phyloP scores from a whole-genome alignment of 2,329 filamentous ascomycete genomes.

The Neonectria faginata region DNA sequence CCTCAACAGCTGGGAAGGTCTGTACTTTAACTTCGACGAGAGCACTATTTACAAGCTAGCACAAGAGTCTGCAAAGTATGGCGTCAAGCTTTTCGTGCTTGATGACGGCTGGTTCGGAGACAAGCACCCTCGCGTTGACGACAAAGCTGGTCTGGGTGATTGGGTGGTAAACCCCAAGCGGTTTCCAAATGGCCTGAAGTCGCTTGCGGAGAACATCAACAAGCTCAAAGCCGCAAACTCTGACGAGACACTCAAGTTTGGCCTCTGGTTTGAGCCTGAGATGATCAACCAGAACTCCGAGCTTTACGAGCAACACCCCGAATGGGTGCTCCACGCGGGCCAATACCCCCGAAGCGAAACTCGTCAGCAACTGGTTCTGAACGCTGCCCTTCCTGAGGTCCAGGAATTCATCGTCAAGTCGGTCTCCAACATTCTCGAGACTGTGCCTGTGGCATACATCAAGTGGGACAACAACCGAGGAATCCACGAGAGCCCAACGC shows the following conservation, averaged over 20 bases:
- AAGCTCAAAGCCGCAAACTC: constrained; percentile 61
- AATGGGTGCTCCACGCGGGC: constrained; percentile 71
- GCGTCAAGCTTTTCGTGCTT: constrained; percentile 72
- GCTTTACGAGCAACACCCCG: constrained; percentile 71
- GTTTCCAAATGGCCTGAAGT: constrained; percentile 68
- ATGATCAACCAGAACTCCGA: constrained; percentile 74
- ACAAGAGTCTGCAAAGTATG: constrained; percentile 66
- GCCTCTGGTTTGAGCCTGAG: constrained; percentile 76
- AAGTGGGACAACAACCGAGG: constrained; percentile 78
- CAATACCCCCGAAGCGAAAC: constrained; percentile 66
- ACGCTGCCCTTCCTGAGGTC: constrained; percentile 69
- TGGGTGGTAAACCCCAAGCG: constrained; percentile 69
- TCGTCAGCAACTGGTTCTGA: constrained; percentile 71
- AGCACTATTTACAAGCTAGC: constrained; percentile 67
- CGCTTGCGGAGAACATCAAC: constrained; percentile 64
- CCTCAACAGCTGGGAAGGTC: constrained; percentile 75
- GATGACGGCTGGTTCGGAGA: constrained; percentile 76
- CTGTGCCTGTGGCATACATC: constrained; percentile 67
- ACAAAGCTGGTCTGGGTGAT: constrained; percentile 70
- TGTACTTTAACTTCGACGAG: constrained; percentile 69
- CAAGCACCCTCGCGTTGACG: constrained; percentile 68
- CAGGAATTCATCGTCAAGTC: constrained; percentile 71
- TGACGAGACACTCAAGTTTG: constrained; percentile 64
- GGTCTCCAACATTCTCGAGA: constrained; percentile 65
- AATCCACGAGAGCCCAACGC: constrained; percentile 69